Percentiles rank a stretch among this genome's conserved stretches.
These are phyloP conservation scores for Termitomyces sp. DNA, from an alignment of 768 basidiomycete species.

Conservation along the genomic window DNA sequence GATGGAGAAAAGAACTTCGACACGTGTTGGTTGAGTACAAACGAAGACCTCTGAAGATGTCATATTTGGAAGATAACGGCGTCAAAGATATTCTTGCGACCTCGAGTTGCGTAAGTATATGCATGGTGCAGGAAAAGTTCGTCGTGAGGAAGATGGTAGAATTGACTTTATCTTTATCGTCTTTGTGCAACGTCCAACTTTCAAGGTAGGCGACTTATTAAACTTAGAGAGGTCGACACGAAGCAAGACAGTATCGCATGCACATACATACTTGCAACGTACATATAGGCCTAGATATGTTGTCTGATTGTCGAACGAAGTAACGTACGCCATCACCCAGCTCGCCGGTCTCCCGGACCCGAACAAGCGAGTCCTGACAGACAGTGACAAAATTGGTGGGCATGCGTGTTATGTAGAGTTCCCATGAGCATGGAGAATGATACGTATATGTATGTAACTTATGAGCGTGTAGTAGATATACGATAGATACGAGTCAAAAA, in stretches of 20 bases:
- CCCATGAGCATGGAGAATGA: conserved; percentile 19
- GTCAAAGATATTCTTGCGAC: neutral
- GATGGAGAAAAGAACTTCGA: neutral
- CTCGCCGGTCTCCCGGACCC: neutral
- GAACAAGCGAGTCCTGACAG: neutral
- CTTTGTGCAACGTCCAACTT: neutral
- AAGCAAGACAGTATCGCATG: neutral
- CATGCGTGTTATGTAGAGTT: neutral
- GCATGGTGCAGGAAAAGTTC: neutral
- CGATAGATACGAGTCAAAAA: conserved; percentile 31
- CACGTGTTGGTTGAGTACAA: neutral
- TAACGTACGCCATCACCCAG: neutral
- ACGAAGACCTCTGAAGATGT: neutral
- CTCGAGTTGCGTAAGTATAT: neutral
- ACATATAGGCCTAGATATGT: neutral
- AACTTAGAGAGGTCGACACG: neutral
- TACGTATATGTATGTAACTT: conserved; percentile 27
- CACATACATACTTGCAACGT: neutral
- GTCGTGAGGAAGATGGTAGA: neutral
- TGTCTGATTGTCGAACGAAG: neutral
- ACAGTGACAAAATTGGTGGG: conserved; percentile 2
- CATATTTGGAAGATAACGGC: neutral
- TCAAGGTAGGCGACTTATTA: neutral
- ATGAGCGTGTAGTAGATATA: conserved; percentile 33
- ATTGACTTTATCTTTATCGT: neutral